A percentile compares a stretch with the other conserved stretches of the same genome.
Conservation (phyloP, 176 grass and related monocot species). For the Cymbopogon citratus region DNA sequence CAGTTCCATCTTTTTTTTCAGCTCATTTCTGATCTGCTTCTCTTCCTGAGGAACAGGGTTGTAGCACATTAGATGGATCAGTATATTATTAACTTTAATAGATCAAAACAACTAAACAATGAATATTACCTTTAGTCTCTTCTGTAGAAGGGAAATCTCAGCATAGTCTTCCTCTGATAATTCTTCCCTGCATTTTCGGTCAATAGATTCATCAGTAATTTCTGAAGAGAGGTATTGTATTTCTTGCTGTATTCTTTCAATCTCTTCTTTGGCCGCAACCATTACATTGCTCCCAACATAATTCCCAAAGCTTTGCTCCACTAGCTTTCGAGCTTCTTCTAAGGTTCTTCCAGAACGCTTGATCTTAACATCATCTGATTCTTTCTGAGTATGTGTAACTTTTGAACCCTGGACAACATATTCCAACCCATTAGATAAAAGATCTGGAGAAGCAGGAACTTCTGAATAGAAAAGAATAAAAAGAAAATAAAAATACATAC, state of each 20-base stretch:
- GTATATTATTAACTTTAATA: constrained; percentile 1
- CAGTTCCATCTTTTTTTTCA: constrained; percentile 82
- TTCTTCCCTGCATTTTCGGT: constrained; percentile 77
- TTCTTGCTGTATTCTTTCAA: constrained; percentile 81
- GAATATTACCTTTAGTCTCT: constrained; percentile 64
- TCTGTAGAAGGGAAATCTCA: constrained; percentile 81
- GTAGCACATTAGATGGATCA: background rate
- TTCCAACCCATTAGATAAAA: constrained; percentile 22
- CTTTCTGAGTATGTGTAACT: constrained; percentile 73
- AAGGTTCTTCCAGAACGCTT: constrained; percentile 72
- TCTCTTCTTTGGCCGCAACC: constrained; percentile 84
- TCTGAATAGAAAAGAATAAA: background rate
- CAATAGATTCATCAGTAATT: constrained; percentile 87
- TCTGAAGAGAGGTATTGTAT: constrained; percentile 71
- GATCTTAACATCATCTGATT: constrained; percentile 45
- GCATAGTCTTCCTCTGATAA: constrained; percentile 72
- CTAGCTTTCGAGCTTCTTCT: constrained; percentile 94
- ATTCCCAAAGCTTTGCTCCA: constrained; percentile 98
- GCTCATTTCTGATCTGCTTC: constrained; percentile 69
- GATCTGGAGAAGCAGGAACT: constrained; percentile 18
- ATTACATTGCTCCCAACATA: constrained; percentile 98
- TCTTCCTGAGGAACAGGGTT: constrained; percentile 51
- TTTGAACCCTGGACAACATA: constrained; percentile 64
- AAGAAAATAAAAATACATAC: constrained; percentile 46
- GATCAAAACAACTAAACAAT: constrained; percentile 15